These are phyloP conservation scores for Acacia pycnantha DNA, from an alignment of 331 rosid species.

Conservation along the genomic window DNA sequence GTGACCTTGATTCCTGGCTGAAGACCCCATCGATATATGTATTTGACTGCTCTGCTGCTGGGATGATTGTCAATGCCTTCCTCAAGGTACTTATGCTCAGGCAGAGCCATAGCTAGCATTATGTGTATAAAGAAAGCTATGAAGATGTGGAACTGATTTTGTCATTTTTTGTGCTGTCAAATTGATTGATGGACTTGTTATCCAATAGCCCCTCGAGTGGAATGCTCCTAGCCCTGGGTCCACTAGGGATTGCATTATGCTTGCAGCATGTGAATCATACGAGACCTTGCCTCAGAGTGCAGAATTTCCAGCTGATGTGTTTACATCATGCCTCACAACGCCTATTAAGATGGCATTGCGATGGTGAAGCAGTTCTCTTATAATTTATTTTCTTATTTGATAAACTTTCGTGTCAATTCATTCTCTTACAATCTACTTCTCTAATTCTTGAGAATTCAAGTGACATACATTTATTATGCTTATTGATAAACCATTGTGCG, in stretches of 20 bases:
- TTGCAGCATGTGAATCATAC: conserved; percentile 96
- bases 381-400: conserved; percentile 20
- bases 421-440: background rate
- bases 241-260: conserved; percentile 91
- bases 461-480: background rate
- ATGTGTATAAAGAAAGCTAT: conserved; percentile 2
- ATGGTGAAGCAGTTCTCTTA: conserved; percentile 66
- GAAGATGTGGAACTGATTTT: conserved; percentile 20
- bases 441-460: background rate
- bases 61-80: conserved; percentile 81
- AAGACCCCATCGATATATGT: conserved; percentile 97
- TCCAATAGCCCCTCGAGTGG: conserved; percentile 76
- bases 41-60: conserved; percentile 98
- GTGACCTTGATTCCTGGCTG: conserved; percentile 97
- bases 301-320: conserved; percentile 97
- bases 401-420: conserved; percentile 9
- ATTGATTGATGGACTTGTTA: conserved; percentile 6
- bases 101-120: conserved; percentile 24
- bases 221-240: conserved; percentile 72
- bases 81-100: conserved; percentile 53
- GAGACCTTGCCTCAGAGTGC: conserved; percentile 98
- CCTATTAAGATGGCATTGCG: conserved; percentile 98
- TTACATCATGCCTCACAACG: conserved; percentile 96
- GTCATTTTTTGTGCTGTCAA: conserved; percentile 19
- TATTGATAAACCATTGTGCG: background rate